phyloP scores from a whole-genome alignment of 495 filamentous ascomycete species.

The Antarctomyces pellizariae region DNA sequence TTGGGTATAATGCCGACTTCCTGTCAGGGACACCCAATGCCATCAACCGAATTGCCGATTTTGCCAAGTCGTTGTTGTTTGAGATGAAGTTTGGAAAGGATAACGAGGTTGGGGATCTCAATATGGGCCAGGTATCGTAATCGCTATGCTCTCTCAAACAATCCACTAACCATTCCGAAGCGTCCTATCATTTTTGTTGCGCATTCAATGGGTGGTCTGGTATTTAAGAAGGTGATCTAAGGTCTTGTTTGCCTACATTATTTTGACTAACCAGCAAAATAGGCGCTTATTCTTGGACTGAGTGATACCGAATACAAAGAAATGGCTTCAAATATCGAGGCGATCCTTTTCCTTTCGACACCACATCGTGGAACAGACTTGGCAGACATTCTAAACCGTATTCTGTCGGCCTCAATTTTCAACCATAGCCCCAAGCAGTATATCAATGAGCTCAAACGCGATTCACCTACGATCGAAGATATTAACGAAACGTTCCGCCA shows the following conservation, averaged over 20 bases:
- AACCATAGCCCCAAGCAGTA: slow-evolving; percentile 16
- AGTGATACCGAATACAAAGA: slow-evolving; percentile 10
- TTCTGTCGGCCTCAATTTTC: slow-evolving; percentile 12
- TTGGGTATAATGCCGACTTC: slow-evolving; percentile 9
- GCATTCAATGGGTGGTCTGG: slow-evolving; percentile 29
- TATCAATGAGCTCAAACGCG: slow-evolving; percentile 18
- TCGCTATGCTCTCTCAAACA: no score
- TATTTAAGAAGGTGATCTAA: slow-evolving; percentile 22
- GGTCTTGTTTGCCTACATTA: slow-evolving; percentile 9
- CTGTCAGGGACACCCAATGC: no score
- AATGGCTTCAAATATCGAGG: slow-evolving; percentile 14
- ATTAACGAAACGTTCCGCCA: slow-evolving; percentile 28
- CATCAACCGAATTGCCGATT: no score
- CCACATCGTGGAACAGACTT: slow-evolving; percentile 26
- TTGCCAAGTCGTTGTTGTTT: slow-evolving; percentile 19
- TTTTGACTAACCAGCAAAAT: slow-evolving; percentile 1
- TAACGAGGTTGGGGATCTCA: not conserved
- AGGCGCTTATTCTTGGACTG: slow-evolving; percentile 12
- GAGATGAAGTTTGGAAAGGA: slow-evolving; percentile 3
- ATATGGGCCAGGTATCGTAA: slow-evolving; percentile 1
- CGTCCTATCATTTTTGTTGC: slow-evolving; percentile 22
- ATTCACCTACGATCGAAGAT: slow-evolving; percentile 15
- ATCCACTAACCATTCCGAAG: no score
- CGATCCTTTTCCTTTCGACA: slow-evolving; percentile 27
- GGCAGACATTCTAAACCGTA: slow-evolving; percentile 18